Percentiles rank a stretch among this genome's conserved stretches.
Evolutionary conservation across 768 basidiomycete species (phyloP).

Genomic region (Mycena latifolia): DNA sequence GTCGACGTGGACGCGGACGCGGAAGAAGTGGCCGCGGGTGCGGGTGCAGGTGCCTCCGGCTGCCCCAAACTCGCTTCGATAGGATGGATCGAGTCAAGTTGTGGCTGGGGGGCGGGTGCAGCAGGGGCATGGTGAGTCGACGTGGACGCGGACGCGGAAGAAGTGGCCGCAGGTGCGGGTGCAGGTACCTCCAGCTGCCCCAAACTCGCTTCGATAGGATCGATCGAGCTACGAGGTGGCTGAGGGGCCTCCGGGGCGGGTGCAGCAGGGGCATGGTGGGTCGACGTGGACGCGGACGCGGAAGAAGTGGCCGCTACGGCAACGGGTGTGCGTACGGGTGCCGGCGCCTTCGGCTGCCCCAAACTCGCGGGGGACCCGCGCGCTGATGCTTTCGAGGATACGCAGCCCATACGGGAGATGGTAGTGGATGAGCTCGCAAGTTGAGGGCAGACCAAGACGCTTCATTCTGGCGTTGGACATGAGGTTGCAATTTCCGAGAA

Average conservation of each 20-base stretch:
- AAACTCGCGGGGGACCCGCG: constrained; percentile 66
- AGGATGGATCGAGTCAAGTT: constrained; percentile 67
- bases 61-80: constrained; percentile 73
- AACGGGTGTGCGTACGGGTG: neutral
- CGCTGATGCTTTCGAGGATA: too few relatives aligned
- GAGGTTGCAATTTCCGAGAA: too few relatives aligned
- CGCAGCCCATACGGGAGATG: too few relatives aligned
- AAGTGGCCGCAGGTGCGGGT: too few relatives aligned
- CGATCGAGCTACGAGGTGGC: constrained; percentile 52
- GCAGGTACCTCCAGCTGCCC: too few relatives aligned
- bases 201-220: constrained; percentile 97
- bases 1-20: constrained; percentile 39
- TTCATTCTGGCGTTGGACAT: too few relatives aligned
- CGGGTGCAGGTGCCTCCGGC: neutral
- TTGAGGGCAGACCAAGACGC: too few relatives aligned
- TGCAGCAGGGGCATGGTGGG: constrained; percentile 31
- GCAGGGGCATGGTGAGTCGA: too few relatives aligned
- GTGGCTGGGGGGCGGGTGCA: constrained; percentile 35
- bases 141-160: constrained; percentile 42
- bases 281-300: constrained; percentile 37
- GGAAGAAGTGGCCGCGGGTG: constrained; percentile 35
- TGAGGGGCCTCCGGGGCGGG: constrained; percentile 33
- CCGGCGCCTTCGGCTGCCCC: too few relatives aligned
- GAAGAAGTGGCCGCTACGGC: constrained; percentile 35
- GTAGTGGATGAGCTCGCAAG: too few relatives aligned